These are phyloP conservation scores for Curvularia lunata DNA, from an alignment of 2,329 filamentous ascomycete genomes.

Conservation along the genomic window DNA sequence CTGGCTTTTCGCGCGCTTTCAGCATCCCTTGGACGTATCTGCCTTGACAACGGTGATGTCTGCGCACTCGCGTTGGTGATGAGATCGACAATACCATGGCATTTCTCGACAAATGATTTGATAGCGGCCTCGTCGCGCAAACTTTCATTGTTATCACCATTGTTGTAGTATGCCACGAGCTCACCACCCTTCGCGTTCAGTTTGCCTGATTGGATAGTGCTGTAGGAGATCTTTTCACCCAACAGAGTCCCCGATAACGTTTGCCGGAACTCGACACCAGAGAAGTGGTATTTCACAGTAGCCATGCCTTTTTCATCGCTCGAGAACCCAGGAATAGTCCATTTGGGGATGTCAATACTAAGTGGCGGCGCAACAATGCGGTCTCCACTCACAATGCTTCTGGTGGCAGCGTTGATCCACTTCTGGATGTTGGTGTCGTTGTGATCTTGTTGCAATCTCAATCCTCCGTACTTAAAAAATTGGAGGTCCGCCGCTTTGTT, in stretches of 20 bases:
- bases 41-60: conserved; percentile 20
- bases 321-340: conserved; percentile 31
- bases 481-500: conserved; percentile 38
- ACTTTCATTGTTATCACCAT: conserved; percentile 3
- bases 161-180: conserved; percentile 26
- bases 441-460: conserved; percentile 21
- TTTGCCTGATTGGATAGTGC: conserved; percentile 37
- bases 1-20: conserved; percentile 23
- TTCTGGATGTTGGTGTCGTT: conserved; percentile 22
- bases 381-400: conserved; percentile 38
- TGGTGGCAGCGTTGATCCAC: conserved; percentile 26
- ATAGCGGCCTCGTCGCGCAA: conserved; percentile 15
- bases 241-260: conserved; percentile 24
- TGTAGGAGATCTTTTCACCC: conserved; percentile 22
- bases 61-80: conserved; percentile 31
- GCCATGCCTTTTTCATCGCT: conserved; percentile 14
- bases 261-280: conserved; percentile 39
- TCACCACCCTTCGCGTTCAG: conserved; percentile 32
- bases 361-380: conserved; percentile 40
- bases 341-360: conserved; percentile 37
- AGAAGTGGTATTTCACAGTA: conserved; percentile 37
- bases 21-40: conserved; percentile 18
- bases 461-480: conserved; percentile 26
- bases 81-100: conserved; percentile 28
- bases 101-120: conserved; percentile 26